Conservation (phyloP, 148 eudicot genomes). For the Heliamphora exappendiculata region DNA sequence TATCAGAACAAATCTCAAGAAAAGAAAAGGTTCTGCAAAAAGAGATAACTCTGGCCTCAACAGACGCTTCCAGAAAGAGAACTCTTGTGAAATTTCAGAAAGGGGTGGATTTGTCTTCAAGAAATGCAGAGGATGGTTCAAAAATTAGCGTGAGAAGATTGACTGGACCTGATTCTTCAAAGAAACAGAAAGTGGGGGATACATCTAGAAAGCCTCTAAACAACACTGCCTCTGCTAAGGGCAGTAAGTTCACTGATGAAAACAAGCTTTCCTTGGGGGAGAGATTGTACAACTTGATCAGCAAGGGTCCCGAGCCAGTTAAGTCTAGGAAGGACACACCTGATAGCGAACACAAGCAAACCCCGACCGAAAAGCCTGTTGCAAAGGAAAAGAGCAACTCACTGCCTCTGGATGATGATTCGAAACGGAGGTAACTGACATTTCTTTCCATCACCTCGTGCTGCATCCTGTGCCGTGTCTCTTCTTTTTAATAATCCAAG, state of each 20-base stretch:
- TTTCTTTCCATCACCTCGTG: neutral
- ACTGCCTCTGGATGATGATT: constrained; percentile 38
- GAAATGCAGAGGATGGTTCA: constrained; percentile 23
- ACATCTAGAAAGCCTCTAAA: constrained; percentile 22
- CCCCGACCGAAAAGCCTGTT: constrained; percentile 18
- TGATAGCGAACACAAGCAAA: constrained; percentile 18
- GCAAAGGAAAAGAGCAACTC: constrained; percentile 9
- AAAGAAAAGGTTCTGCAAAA: constrained; percentile 20
- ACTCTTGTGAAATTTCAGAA: constrained; percentile 26
- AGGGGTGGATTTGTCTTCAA: constrained; percentile 15
- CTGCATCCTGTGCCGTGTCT: too few relatives aligned
- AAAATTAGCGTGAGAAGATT: constrained; percentile 20
- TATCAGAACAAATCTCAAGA: constrained; percentile 10
- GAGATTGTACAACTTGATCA: constrained; percentile 13
- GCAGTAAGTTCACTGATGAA: constrained; percentile 16
- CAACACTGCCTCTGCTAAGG: constrained; percentile 22
- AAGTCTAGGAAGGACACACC: constrained; percentile 14
- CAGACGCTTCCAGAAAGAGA: constrained; percentile 25
- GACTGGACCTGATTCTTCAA: constrained; percentile 8
- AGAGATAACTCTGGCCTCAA: constrained; percentile 19
- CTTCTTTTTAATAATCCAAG: neutral
- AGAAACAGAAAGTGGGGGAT: constrained; percentile 30
- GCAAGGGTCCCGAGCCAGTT: constrained; percentile 15
- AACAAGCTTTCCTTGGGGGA: constrained; percentile 33
- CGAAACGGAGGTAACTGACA: constrained; percentile 49